phyloP scores from a whole-genome alignment of 2,329 filamentous ascomycete genomes.

The Fulvia fulva region DNA sequence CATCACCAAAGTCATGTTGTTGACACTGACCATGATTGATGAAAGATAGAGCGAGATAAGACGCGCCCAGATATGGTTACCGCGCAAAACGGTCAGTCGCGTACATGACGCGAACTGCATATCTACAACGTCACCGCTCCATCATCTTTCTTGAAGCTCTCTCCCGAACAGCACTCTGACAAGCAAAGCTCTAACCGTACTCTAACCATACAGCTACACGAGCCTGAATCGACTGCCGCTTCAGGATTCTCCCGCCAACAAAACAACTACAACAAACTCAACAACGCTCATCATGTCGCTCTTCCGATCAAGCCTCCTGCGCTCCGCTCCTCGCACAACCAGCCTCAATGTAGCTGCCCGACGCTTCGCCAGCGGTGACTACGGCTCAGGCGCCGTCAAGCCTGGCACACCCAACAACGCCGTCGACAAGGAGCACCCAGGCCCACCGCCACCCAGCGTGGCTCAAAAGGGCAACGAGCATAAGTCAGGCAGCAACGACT shows the following conservation, averaged over 20 bases:
- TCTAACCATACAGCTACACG: background rate
- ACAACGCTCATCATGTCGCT: background rate
- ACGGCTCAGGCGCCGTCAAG: slow-evolving; percentile 7
- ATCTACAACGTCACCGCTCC: background rate
- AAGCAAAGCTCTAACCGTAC: background rate
- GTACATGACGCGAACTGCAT: background rate
- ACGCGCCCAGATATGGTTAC: background rate
- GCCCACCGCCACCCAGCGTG: slow-evolving; percentile 3
- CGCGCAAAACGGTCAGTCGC: background rate
- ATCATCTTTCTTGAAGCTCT: background rate
- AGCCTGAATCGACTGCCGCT: background rate
- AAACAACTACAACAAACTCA: background rate
- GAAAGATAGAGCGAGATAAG: background rate
- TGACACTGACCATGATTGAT: background rate
- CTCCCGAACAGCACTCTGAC: background rate
- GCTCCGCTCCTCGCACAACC: background rate
- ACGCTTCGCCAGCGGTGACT: slow-evolving; percentile 1
- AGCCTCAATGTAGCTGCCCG: background rate
- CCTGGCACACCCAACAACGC: background rate
- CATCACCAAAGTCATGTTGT: background rate
- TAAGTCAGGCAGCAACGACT: background rate
- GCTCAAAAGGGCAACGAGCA: background rate
- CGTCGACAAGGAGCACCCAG: slow-evolving; percentile 6
- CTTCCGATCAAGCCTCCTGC: slow-evolving; percentile 2
- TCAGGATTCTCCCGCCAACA: background rate